Evolutionary conservation across 192 early-diverging fungal genomes (phyloP), one percentile per base, ranked within the genome.

Genomic region (Backusella tarrabulga): DNA sequence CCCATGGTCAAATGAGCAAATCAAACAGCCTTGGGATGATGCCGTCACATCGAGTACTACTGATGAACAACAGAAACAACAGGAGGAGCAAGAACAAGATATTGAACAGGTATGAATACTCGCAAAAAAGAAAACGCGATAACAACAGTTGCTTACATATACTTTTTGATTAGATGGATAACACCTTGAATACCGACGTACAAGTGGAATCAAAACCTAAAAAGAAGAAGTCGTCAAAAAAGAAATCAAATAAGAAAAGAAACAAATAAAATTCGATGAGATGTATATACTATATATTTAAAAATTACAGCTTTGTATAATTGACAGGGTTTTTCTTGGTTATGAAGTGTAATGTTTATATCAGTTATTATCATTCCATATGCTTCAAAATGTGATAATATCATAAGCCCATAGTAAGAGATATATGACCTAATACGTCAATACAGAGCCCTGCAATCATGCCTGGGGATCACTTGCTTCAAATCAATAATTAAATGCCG

Each of bases 1-100:
- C 63, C 77, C 77, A 21, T 79, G 77, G 77, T 68, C 72, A 7
- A 68, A 19, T 23, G 72, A 63, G 14, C 50, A 46, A 68, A 21
- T 60, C 8, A 19, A 26, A 1, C 26, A 60, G n/a, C 26, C n/a
- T 36, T 67, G 29, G 34, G 15, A 4, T 5, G 6, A 2, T 32
- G 32, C 32, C 5, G 21, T 15, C 1, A 46, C 38, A 3, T 9
- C 1, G 0, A 26, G 32, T 32, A 35, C 8, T 34, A 14, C 8
- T 11, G 9, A 11, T 11, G 68, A 7, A 0, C 15, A 36, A 23
- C 9, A 38, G 11, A 38, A 40, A 34, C 17, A 40, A 34, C 17
- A 70, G 0, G 68, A 42, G 4, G 66, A 29, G 3, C 29, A 67
- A 17, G 67, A 68, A 19, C 42, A 14, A 17, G 1, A 40, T 9